Conservation (phyloP, 2,329 filamentous ascomycete species). For the Microcyclosporella mali region DNA sequence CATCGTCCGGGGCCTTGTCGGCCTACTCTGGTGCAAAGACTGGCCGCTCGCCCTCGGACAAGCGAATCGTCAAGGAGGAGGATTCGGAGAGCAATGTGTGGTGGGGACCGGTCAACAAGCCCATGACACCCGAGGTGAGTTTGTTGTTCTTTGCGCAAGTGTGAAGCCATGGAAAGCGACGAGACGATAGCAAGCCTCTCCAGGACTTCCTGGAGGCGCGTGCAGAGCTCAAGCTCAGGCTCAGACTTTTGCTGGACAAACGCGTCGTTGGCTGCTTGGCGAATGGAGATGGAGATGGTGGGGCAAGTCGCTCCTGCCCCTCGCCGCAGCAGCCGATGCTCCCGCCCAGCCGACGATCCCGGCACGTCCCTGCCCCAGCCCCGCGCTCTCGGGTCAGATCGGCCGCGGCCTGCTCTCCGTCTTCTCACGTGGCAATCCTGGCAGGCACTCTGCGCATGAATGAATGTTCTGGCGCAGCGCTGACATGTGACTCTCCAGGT, state of each 20-base stretch:
- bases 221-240: too few relatives aligned
- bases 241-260: too few relatives aligned
- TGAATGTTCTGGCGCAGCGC: constrained; percentile 8
- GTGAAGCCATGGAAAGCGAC: too few relatives aligned
- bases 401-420: constrained; percentile 4
- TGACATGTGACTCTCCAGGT: constrained; percentile 55
- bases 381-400: constrained; percentile 28
- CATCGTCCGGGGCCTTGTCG: constrained; percentile 86
- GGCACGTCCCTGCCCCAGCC: constrained; percentile 2
- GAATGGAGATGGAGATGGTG: constrained; percentile 1
- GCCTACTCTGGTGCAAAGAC: constrained; percentile 99
- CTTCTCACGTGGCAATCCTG: constrained; percentile 1
- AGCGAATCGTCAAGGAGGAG: constrained; percentile 91
- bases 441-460: constrained; percentile 4
- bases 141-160: neutral
- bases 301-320: constrained; percentile 1
- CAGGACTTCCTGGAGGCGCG: too few relatives aligned
- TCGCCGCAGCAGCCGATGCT: constrained; percentile 5
- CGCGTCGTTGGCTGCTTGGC: neutral
- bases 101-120: constrained; percentile 99
- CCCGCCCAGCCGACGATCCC: neutral
- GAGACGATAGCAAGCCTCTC: too few relatives aligned
- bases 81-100: constrained; percentile 87
- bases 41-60: constrained; percentile 91
- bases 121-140: constrained; percentile 93